Conservation (phyloP, 176 grass and related monocot genomes). For the Miscanthus lutarioriparius region DNA sequence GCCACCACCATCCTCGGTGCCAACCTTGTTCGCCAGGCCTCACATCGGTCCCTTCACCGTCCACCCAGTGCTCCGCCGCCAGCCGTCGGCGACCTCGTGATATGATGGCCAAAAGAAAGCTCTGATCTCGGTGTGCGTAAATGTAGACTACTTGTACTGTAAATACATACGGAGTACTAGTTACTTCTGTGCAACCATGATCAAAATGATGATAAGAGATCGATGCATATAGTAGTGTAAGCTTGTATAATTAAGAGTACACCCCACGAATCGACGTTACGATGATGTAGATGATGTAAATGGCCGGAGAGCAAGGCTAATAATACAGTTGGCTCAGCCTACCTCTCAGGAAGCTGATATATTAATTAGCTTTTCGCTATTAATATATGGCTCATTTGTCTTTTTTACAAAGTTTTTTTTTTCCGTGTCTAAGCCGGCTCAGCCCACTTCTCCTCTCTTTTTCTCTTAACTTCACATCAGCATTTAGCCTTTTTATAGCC, state of each 20-base stretch:
- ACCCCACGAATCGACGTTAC: not conserved
- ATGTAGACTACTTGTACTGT: not conserved
- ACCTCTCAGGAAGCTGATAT: no score
- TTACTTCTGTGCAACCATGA: not conserved
- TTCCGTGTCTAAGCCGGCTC: no score
- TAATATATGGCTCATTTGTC: no score
- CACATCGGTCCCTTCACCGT: conserved; percentile 26
- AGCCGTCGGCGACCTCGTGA: conserved; percentile 38
- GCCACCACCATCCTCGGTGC: not conserved
- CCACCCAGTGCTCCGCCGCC: conserved; percentile 33
- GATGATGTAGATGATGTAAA: not conserved
- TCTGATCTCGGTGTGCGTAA: not conserved
- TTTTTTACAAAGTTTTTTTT: no score
- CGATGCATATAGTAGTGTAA: no score
- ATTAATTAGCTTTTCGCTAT: no score
- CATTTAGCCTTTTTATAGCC: no score
- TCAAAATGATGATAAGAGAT: not conserved
- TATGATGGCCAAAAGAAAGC: not conserved
- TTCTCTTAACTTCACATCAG: no score
- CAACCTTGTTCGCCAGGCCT: conserved; percentile 36
- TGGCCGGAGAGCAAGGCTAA: not conserved
- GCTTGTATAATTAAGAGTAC: not conserved
- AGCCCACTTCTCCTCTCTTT: no score
- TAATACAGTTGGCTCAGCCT: no score
- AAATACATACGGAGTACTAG: not conserved